Base-by-base conservation (phyloP, 208 protist species). In the Leishmania martiniquensis region DNA sequence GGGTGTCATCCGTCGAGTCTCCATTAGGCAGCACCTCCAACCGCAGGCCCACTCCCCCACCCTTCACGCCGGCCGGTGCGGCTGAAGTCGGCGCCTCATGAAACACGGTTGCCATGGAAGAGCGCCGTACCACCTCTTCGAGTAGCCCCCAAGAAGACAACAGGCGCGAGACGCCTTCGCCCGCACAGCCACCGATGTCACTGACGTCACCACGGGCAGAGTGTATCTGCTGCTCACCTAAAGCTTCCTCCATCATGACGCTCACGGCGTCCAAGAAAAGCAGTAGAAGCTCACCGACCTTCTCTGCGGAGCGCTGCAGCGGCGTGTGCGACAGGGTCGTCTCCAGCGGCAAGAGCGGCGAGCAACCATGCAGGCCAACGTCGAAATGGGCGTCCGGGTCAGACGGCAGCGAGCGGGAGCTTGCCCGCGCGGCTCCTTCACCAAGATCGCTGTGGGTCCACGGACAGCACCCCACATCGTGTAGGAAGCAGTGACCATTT, bases 371-470 rank as follows among this genome's bases (percentile, higher is more conserved):
- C 45, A 55, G 29, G 32, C 17, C 44, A 54, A 62, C 13, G 70
- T 74, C 32, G 70, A 45, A 32, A 44, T 52, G n/a, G 66, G 66
- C 44, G 1, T 71, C 54, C 32, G n/a, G 54, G 3, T 34, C 55
- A 10, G 47, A 49, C 39, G 55, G 22, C 51, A 49, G 12, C 39
- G 34, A 42, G n/a, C 39, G 17, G 2, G 66, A 7, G 32, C 15
- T 49, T 32, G n/a, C 34, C 32, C 54, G 32, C 12, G 9, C 60
- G 1, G 5, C 20, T 39, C 77, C 70, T 32, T 76, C 57, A 13
- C 69, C 68, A 0, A 75, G 75, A 54, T 80, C 73, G 55, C 76
- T 75, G 80, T 94, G 90, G 25, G 72, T 78, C 85, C 85, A 94
- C 4, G 90, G 90, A 55, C 90, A 94, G 67, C 81, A 82, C 72